These are phyloP conservation scores for Haplosporangium sp. DNA, from an alignment of 371 early-diverging fungal genomes.

Conservation along the genomic window DNA sequence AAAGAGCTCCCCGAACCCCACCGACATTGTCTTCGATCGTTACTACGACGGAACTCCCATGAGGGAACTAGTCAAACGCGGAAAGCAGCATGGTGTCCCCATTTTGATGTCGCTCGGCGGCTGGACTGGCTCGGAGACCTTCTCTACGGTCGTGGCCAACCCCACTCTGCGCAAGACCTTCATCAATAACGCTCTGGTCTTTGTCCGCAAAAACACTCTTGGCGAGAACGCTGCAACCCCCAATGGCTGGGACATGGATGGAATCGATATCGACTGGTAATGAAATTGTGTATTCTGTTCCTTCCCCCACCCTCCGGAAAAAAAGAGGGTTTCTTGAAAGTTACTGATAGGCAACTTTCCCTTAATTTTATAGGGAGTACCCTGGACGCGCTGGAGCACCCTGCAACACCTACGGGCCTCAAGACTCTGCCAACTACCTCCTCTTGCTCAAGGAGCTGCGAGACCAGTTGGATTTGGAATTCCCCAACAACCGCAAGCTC, in stretches of 20 bases:
- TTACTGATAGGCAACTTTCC: neutral
- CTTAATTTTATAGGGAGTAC: constrained; percentile 69
- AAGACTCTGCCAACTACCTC: constrained; percentile 67
- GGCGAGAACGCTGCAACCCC: constrained; percentile 17
- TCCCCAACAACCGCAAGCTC: constrained; percentile 63
- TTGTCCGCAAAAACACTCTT: constrained; percentile 55
- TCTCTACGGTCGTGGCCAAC: constrained; percentile 68
- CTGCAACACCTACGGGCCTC: constrained; percentile 65
- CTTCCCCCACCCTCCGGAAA: neutral
- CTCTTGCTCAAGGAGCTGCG: constrained; percentile 70
- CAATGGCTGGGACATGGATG: constrained; percentile 58
- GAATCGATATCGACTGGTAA: constrained; percentile 46
- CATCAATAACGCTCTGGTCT: constrained; percentile 59
- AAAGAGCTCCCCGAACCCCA: constrained; percentile 32
- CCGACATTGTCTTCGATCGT: constrained; percentile 36
- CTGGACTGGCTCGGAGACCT: constrained; percentile 78
- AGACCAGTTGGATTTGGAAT: constrained; percentile 66
- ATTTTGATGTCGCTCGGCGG: constrained; percentile 81
- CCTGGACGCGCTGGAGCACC: constrained; percentile 72
- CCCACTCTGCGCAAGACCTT: constrained; percentile 59
- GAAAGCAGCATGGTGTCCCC: constrained; percentile 69
- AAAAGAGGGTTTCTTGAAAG: too few relatives aligned
- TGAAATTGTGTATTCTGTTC: neutral
- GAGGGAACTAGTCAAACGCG: constrained; percentile 59
- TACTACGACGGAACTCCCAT: constrained; percentile 55